Percentiles rank a stretch among this genome's conserved stretches.
Evolutionary conservation across 345 rosid genomes (phyloP).

Genomic region (Gossypium herbaceum): DNA sequence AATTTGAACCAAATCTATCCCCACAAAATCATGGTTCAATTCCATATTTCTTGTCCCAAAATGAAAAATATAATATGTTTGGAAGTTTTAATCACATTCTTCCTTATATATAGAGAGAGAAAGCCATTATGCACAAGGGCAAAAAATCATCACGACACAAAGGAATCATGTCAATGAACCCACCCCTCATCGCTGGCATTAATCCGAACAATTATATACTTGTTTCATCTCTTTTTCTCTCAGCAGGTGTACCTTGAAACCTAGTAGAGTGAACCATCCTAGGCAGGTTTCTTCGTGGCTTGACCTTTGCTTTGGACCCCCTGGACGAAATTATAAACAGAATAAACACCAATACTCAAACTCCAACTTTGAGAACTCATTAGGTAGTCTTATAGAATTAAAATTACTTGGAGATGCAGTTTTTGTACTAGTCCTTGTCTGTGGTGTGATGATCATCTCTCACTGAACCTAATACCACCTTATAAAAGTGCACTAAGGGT

Average conservation of each 20-base stretch:
- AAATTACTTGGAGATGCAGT: background rate
- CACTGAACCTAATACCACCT: background rate
- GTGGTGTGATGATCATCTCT: background rate
- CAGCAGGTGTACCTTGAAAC: constrained; percentile 22
- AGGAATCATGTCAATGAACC: background rate
- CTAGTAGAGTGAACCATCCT: constrained; percentile 34
- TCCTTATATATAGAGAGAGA: background rate
- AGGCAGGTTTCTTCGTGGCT: constrained; percentile 37
- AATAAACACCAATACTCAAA: constrained; percentile 1
- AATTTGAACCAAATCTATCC: background rate
- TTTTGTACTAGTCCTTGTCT: background rate
- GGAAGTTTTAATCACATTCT: background rate
- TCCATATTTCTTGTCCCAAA: background rate
- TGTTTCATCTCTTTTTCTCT: constrained; percentile 12
- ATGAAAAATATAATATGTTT: background rate
- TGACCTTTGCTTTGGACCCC: constrained; percentile 45
- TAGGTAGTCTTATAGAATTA: background rate
- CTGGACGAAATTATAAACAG: background rate
- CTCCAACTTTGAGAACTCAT: background rate
- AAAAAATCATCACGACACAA: background rate
- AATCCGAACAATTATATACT: background rate
- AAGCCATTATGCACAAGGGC: background rate
- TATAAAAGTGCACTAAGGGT: background rate
- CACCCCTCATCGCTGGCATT: background rate
- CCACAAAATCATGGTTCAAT: background rate